Percentiles rank a stretch among this genome's conserved stretches.
phyloP scores from a whole-genome alignment of 2,329 filamentous ascomycete species.

The Scedosporium boydii region DNA sequence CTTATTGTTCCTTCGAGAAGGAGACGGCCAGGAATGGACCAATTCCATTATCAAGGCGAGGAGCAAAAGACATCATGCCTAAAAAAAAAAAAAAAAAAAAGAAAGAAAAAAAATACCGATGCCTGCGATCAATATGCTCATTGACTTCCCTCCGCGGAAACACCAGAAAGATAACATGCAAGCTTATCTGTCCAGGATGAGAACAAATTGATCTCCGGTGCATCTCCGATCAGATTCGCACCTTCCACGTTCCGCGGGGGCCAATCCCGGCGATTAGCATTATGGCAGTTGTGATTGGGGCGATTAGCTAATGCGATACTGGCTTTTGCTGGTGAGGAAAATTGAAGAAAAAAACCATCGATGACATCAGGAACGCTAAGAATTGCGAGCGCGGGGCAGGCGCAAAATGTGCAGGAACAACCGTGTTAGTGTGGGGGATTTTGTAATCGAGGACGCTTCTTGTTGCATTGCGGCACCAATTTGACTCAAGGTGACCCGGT shows the following conservation, averaged over 20 bases:
- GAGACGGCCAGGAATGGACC: no score
- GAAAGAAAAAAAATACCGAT: no score
- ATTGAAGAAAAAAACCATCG: not conserved
- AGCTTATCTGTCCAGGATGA: not conserved
- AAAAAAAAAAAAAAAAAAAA: no score
- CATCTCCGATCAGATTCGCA: not conserved
- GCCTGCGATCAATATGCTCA: no score
- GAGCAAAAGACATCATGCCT: no score
- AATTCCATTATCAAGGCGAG: no score
- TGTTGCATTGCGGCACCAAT: no score
- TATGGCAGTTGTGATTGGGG: not conserved
- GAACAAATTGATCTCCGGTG: not conserved
- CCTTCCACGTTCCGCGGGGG: not conserved
- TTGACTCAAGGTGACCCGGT: no score
- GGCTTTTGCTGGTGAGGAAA: not conserved
- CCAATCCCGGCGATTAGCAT: not conserved
- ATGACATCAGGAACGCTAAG: slow-evolving; percentile 5
- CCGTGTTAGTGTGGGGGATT: not conserved
- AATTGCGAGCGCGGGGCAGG: slow-evolving; percentile 5
- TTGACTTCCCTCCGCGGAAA: not conserved
- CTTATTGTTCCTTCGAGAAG: no score
- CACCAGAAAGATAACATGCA: not conserved
- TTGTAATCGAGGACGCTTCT: not conserved
- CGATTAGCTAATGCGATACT: not conserved
- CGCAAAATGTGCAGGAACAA: not conserved